A percentile compares a stretch with the other conserved stretches of the same genome.
These are phyloP conservation scores for Spathaspora hagerdaliae DNA, from an alignment of 805 yeast species.

Conservation along the genomic window DNA sequence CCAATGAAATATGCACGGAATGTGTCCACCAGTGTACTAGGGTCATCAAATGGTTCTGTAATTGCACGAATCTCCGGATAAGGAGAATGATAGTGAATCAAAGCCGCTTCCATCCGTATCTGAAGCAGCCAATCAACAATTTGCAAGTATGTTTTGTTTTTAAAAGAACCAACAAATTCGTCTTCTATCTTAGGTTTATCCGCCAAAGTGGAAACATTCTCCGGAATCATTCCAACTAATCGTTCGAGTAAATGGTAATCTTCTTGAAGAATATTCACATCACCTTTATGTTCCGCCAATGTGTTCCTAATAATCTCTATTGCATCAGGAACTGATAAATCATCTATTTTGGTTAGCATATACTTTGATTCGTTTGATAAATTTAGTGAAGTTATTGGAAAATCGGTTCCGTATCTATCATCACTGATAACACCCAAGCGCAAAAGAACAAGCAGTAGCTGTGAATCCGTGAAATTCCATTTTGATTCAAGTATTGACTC, in stretches of 20 bases:
- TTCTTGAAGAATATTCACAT: slow-evolving; percentile 31
- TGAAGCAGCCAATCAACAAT: slow-evolving; percentile 33
- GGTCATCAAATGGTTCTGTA: slow-evolving; percentile 37
- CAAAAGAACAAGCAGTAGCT: slow-evolving; percentile 13
- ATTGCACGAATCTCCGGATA: slow-evolving; percentile 39
- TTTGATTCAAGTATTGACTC: not conserved
- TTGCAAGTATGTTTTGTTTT: slow-evolving; percentile 19
- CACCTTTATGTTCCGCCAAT: slow-evolving; percentile 30
- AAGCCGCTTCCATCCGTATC: slow-evolving; percentile 32
- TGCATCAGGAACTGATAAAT: slow-evolving; percentile 20
- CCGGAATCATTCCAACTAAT: slow-evolving; percentile 19
- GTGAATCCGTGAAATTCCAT: slow-evolving; percentile 7
- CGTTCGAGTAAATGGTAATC: slow-evolving; percentile 31
- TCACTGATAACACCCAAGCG: slow-evolving; percentile 22
- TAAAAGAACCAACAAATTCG: slow-evolving; percentile 7
- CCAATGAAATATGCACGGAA: slow-evolving; percentile 38
- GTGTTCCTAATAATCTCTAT: slow-evolving; percentile 30
- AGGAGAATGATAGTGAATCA: slow-evolving; percentile 37
- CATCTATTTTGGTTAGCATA: slow-evolving; percentile 28
- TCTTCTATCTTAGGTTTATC: not conserved
- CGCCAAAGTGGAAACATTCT: slow-evolving; percentile 4
- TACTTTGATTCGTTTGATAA: slow-evolving; percentile 11
- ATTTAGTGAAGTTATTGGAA: not conserved
- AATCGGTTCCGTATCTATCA: slow-evolving; percentile 9
- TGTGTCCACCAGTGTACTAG: slow-evolving; percentile 28